phyloP scores from a whole-genome alignment of 495 filamentous ascomycete genomes.

The Tuber indicum region DNA sequence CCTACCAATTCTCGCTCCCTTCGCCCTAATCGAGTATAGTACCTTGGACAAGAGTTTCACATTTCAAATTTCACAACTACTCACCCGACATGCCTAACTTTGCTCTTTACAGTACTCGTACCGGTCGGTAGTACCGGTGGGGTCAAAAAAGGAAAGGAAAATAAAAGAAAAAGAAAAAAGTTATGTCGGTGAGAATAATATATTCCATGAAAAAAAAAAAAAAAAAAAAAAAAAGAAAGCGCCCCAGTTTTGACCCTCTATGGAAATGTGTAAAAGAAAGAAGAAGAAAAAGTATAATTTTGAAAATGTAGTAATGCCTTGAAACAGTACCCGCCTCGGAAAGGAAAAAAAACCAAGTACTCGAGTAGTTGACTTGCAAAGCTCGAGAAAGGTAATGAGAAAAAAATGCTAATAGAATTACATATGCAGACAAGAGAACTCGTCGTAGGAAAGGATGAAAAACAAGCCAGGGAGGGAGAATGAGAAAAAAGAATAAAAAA shows the following conservation, averaged over 20 bases:
- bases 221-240: not conserved
- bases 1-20: not conserved
- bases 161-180: not conserved
- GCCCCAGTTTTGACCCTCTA: constrained; percentile 38
- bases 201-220: not conserved
- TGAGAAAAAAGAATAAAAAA: constrained; percentile 9
- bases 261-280: constrained; percentile 15
- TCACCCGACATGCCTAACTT: not conserved
- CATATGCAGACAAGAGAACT: constrained; percentile 8
- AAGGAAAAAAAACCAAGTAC: too few relatives aligned
- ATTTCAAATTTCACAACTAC: not conserved
- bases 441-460: constrained; percentile 17
- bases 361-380: not conserved
- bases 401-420: constrained; percentile 14
- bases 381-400: constrained; percentile 7
- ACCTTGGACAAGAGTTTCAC: not conserved
- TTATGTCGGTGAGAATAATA: constrained; percentile 1
- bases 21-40: not conserved
- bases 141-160: too few relatives aligned
- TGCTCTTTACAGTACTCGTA: not conserved
- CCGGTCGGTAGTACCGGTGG: too few relatives aligned
- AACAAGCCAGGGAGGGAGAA: constrained; percentile 7
- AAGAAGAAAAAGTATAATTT: not conserved
- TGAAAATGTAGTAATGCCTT: not conserved
- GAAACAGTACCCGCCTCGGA: not conserved